Conservation (phyloP, 108 stramenopile species). For the Cyclotella kingstonii region DNA sequence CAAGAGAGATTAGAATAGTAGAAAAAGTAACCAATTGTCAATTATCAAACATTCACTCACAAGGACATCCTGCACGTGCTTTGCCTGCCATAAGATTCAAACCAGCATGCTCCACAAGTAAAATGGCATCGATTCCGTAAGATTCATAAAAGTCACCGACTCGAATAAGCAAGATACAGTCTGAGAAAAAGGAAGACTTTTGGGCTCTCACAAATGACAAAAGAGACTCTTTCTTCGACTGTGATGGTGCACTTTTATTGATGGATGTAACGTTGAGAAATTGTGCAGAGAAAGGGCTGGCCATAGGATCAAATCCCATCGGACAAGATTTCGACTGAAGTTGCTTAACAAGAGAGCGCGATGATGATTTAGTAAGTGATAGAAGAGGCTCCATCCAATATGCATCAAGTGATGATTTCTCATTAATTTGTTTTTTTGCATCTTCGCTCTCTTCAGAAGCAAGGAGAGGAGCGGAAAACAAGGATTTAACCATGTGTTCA, state of each 20-base stretch:
- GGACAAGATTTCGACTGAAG: constrained; percentile 62
- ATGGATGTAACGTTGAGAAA: not conserved
- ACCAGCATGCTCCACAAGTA: constrained; percentile 93
- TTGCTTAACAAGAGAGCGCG: constrained; percentile 62
- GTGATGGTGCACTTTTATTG: not conserved
- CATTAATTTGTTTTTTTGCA: not conserved
- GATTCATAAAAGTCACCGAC: constrained; percentile 98
- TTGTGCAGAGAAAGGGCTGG: constrained; percentile 34
- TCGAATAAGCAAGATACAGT: constrained; percentile 69
- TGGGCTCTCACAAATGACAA: constrained; percentile 64
- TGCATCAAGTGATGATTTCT: constrained; percentile 38
- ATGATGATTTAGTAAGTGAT: constrained; percentile 56
- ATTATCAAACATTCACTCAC: too few species aligned
- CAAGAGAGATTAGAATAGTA: too few species aligned
- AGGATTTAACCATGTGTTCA: constrained; percentile 27
- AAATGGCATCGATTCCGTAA: constrained; percentile 91
- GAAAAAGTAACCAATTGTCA: too few species aligned
- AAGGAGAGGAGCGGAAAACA: constrained; percentile 9
- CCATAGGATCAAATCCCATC: constrained; percentile 76
- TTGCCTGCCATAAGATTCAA: constrained; percentile 95
- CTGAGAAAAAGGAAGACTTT: constrained; percentile 53
- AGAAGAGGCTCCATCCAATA: constrained; percentile 70
- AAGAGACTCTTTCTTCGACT: constrained; percentile 41
- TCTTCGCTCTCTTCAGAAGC: not conserved
- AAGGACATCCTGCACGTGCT: constrained; percentile 92